Evolutionary conservation across 306 rosid genomes (phyloP).

Genomic region (Pyrus pyrifolia): DNA sequence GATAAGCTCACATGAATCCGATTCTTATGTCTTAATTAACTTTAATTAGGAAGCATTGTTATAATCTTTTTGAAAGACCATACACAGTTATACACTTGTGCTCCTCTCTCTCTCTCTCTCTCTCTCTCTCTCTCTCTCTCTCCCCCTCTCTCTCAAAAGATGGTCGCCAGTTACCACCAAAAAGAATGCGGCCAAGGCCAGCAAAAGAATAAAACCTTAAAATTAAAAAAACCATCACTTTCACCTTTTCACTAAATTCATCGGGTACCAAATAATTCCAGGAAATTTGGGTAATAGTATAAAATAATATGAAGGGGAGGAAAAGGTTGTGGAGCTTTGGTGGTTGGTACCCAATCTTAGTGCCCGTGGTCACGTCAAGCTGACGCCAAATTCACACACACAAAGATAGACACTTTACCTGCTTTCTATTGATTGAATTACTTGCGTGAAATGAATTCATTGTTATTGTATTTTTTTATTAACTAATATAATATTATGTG

Average conservation of each 20-base stretch:
- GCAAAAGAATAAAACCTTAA: conserved; percentile 6
- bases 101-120: background rate
- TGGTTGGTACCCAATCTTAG: background rate
- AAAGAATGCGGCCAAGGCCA: conserved; percentile 29
- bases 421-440: too few relatives aligned
- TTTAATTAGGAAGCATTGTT: background rate
- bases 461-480: too few relatives aligned
- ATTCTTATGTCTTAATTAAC: conserved; percentile 3
- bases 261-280: background rate
- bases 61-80: background rate
- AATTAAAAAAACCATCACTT: too few relatives aligned
- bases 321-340: background rate
- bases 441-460: too few relatives aligned
- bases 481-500: too few relatives aligned
- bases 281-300: background rate
- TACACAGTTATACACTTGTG: background rate
- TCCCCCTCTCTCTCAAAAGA: background rate
- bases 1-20: conserved; percentile 7
- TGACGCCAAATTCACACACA: background rate
- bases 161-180: conserved; percentile 7
- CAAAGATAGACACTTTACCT: too few relatives aligned
- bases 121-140: background rate
- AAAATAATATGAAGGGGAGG: background rate
- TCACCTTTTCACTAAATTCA: background rate
- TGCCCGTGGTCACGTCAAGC: background rate